These are phyloP conservation scores for Pichia gijzeniarum DNA, from an alignment of 805 yeast genomes.

Conservation along the genomic window DNA sequence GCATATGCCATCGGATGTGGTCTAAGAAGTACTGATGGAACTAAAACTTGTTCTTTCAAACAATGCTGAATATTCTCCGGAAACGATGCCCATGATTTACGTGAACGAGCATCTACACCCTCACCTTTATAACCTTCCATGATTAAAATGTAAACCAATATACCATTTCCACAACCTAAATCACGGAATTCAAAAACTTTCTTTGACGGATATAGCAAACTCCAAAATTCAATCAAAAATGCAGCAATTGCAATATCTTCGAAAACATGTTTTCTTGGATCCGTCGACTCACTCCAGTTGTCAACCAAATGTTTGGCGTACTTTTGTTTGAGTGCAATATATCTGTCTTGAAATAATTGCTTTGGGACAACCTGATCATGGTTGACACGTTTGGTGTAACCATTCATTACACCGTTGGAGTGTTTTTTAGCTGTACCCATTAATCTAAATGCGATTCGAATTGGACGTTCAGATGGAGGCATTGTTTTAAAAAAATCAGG, in stretches of 20 bases:
- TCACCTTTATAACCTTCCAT: constrained; percentile 76
- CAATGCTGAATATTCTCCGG: constrained; percentile 55
- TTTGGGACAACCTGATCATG: constrained; percentile 85
- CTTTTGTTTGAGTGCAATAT: constrained; percentile 72
- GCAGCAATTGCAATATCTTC: constrained; percentile 97
- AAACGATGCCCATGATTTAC: constrained; percentile 82
- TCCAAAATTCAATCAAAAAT: constrained; percentile 84
- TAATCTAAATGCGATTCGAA: constrained; percentile 76
- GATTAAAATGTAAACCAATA: constrained; percentile 65
- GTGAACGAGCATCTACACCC: constrained; percentile 84
- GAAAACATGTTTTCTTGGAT: constrained; percentile 91
- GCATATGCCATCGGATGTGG: constrained; percentile 59
- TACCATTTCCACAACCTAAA: constrained; percentile 93
- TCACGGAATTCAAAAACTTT: constrained; percentile 68
- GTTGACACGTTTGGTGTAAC: constrained; percentile 80
- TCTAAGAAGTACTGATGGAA: constrained; percentile 68
- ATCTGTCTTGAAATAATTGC: constrained; percentile 74
- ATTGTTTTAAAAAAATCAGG: constrained; percentile 26
- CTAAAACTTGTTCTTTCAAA: constrained; percentile 68
- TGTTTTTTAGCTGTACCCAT: constrained; percentile 78
- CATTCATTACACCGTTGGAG: constrained; percentile 74
- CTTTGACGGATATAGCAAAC: constrained; percentile 35
- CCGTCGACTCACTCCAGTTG: constrained; percentile 89
- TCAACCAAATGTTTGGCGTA: constrained; percentile 71
- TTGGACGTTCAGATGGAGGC: constrained; percentile 51